Evolutionary conservation across 2,329 filamentous ascomycete genomes (phyloP).

Genomic region (Clonostachys rosea): DNA sequence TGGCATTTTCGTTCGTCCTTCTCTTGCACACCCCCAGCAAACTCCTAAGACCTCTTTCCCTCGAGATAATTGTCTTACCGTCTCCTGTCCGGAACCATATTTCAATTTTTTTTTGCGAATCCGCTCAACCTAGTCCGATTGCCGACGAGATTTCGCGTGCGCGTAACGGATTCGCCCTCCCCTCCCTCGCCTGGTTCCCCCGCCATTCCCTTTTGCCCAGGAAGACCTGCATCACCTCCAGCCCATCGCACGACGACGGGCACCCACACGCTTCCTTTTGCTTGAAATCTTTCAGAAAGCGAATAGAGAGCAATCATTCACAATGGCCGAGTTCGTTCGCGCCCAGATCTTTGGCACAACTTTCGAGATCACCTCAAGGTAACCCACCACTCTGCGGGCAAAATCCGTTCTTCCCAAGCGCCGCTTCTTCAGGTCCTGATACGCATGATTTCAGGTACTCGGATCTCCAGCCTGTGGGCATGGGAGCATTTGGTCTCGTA

Average conservation of each 20-base stretch:
- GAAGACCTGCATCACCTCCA: neutral
- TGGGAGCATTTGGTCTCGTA: slow-evolving; percentile 97
- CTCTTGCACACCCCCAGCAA: no score
- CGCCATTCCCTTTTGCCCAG: neutral
- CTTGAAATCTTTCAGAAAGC: no score
- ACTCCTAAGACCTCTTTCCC: no score
- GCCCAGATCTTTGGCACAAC: slow-evolving; percentile 99
- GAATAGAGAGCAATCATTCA: slow-evolving; percentile 22
- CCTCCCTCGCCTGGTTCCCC: no score
- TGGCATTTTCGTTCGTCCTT: no score
- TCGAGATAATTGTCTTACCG: no score
- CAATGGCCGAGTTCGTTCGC: slow-evolving; percentile 98
- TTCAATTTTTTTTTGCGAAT: no score
- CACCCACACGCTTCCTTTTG: no score
- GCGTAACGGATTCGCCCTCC: no score
- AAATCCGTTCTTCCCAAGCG: neutral
- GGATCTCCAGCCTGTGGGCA: slow-evolving; percentile 95
- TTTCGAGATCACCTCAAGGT: slow-evolving; percentile 99
- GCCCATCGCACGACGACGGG: neutral
- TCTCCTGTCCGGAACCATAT: no score
- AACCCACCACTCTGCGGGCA: slow-evolving; percentile 15
- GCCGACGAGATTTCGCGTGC: no score
- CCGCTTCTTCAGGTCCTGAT: neutral
- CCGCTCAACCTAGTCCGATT: no score
- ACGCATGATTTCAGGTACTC: slow-evolving; percentile 65